Percentiles rank a stretch among this genome's conserved stretches.
Conservation (phyloP, 768 basidiomycete genomes). For the Lactarius akahatsu region DNA sequence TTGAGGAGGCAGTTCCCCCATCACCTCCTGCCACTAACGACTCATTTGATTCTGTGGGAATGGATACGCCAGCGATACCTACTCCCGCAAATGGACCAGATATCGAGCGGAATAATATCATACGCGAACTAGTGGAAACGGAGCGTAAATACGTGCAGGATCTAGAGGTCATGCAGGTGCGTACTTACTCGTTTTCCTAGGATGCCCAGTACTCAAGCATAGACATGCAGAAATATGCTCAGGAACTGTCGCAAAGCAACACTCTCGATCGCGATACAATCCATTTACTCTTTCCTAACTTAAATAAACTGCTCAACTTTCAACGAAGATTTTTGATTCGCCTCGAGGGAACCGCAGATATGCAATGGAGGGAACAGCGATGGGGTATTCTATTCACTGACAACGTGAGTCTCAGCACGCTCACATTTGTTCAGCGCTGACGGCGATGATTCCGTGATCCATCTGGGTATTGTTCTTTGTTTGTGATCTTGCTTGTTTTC, state of each 20-base stretch:
- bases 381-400: constrained; percentile 87
- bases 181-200: constrained; percentile 31
- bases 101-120: constrained; percentile 69
- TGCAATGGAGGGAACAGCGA: constrained; percentile 78
- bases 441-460: constrained; percentile 46
- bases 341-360: constrained; percentile 80
- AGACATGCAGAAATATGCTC: constrained; percentile 76
- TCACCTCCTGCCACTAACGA: constrained; percentile 60
- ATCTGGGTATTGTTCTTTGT: constrained; percentile 36
- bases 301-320: constrained; percentile 94
- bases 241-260: constrained; percentile 75
- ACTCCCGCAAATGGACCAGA: constrained; percentile 58
- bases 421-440: constrained; percentile 36
- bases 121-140: constrained; percentile 89
- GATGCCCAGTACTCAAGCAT: neutral
- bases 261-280: constrained; percentile 93
- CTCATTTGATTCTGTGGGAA: constrained; percentile 56
- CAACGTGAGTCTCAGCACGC: constrained; percentile 54
- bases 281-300: constrained; percentile 91
- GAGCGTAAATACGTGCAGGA: constrained; percentile 97
- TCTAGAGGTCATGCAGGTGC: constrained; percentile 92
- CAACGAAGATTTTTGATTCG: constrained; percentile 92
- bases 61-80: constrained; percentile 42
- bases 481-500: constrained; percentile 28
- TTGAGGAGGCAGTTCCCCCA: constrained; percentile 55